phyloP scores from a whole-genome alignment of 345 rosid genomes.

The Euphorbia tirucalli region DNA sequence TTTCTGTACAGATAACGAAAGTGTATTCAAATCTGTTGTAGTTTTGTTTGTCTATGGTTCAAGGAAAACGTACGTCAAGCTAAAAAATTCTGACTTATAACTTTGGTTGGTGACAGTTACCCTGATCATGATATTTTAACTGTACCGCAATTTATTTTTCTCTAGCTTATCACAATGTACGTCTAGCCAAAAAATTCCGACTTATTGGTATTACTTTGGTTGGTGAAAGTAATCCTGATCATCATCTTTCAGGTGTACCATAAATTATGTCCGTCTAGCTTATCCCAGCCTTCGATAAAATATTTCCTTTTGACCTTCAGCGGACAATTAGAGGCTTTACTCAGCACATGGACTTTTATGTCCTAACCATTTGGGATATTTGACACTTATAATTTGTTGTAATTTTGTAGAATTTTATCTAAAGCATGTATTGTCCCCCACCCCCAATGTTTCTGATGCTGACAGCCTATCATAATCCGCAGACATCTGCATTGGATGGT shows the following conservation, averaged over 20 bases:
- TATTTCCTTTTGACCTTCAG: not conserved
- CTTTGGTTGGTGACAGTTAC: not conserved
- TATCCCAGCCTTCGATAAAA: not conserved
- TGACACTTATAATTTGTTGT: slow-evolving; percentile 7
- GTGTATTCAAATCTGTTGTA: not conserved
- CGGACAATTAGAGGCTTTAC: not conserved
- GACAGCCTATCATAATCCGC: slow-evolving; percentile 35
- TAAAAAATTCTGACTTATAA: not conserved
- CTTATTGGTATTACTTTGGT: not conserved
- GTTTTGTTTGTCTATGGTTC: not conserved
- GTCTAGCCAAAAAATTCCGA: not conserved
- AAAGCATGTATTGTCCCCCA: not conserved
- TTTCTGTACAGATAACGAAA: not conserved
- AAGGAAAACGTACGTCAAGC: not conserved
- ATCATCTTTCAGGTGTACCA: not conserved
- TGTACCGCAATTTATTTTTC: not conserved
- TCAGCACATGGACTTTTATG: not conserved
- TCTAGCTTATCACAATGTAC: not conserved
- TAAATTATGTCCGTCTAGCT: not conserved
- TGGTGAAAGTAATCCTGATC: not conserved
- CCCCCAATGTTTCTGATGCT: slow-evolving; percentile 15
- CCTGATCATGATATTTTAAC: not conserved
- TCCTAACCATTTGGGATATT: not conserved
- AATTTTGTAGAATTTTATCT: not conserved
- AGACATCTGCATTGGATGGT: slow-evolving; percentile 97